A percentile compares a stretch with the other conserved stretches of the same genome.
Conservation (phyloP, 495 filamentous ascomycete genomes). For the Penicillium angulare region DNA sequence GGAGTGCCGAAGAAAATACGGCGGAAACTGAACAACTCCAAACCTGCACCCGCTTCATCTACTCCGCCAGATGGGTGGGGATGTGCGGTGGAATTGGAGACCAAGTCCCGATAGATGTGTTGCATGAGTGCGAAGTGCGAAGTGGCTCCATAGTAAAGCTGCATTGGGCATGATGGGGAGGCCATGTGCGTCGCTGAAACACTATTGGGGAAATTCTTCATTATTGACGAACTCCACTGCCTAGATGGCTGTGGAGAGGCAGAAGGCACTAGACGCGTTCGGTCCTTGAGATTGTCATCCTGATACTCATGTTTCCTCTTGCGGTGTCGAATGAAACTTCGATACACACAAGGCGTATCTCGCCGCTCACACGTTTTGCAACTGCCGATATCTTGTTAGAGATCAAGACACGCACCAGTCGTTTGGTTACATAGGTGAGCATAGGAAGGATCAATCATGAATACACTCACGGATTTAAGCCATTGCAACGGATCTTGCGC, state of each 20-base stretch:
- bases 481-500: slow-evolving; percentile 46
- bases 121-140: slow-evolving; percentile 49
- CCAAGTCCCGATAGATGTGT: slow-evolving; percentile 40
- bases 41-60: slow-evolving; percentile 42
- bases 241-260: slow-evolving; percentile 11
- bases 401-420: too few species aligned
- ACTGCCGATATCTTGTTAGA: slow-evolving; percentile 6
- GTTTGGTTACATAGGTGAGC: too few species aligned
- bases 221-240: slow-evolving; percentile 21
- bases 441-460: too few species aligned
- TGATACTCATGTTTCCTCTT: slow-evolving; percentile 32
- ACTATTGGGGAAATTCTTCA: slow-evolving; percentile 36
- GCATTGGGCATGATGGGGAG: slow-evolving; percentile 44
- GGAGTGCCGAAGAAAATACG: slow-evolving; percentile 47
- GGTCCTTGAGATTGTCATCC: slow-evolving; percentile 6
- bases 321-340: slow-evolving; percentile 41
- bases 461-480: slow-evolving; percentile 34
- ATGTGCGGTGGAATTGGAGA: slow-evolving; percentile 26
- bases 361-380: slow-evolving; percentile 42
- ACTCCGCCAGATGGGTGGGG: slow-evolving; percentile 31
- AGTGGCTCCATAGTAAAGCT: slow-evolving; percentile 47
- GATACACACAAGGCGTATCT: slow-evolving; percentile 36
- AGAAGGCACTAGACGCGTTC: slow-evolving; percentile 13
- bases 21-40: slow-evolving; percentile 46
- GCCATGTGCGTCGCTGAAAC: slow-evolving; percentile 46